A percentile compares a stretch with the other conserved stretches of the same genome.
phyloP scores from a whole-genome alignment of 78 protist genomes.

The Pigoraptor vietnamica region DNA sequence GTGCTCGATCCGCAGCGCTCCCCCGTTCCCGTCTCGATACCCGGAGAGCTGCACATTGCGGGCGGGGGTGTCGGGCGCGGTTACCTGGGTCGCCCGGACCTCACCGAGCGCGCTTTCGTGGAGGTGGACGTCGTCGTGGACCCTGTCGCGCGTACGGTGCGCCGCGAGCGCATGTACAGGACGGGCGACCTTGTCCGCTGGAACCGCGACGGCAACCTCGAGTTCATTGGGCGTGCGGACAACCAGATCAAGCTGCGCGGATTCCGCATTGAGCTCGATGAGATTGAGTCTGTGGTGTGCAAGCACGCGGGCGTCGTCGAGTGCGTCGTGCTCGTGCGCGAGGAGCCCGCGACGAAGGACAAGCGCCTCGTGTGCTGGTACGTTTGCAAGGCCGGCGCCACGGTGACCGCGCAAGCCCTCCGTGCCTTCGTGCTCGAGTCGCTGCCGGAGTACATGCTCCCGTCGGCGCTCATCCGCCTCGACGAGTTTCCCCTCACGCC shows the following conservation, averaged over 20 bases:
- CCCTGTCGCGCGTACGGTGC: background rate
- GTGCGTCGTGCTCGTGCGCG: background rate
- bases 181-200: conserved; percentile 47
- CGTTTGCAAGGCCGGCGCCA: background rate
- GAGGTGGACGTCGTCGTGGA: background rate
- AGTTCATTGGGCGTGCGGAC: conserved; percentile 25
- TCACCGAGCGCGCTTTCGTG: conserved; percentile 21
- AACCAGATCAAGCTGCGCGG: conserved; percentile 48
- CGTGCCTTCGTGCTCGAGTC: background rate
- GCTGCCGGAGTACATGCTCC: conserved; percentile 13
- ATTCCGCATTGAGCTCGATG: conserved; percentile 24
- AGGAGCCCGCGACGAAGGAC: background rate
- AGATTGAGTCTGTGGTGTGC: conserved; percentile 10
- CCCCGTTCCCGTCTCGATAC: conserved; percentile 42
- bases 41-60: conserved; percentile 51
- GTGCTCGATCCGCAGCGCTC: conserved; percentile 27
- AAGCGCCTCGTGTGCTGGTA: background rate
- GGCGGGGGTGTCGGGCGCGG: conserved; percentile 39
- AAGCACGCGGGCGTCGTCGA: background rate
- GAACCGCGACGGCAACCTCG: conserved; percentile 10
- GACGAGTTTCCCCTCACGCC: conserved; percentile 3
- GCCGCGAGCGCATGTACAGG: conserved; percentile 3
- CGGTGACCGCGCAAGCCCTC: background rate
- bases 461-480: background rate
- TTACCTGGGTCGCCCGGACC: conserved; percentile 44